Evolutionary conservation across 495 filamentous ascomycete species (phyloP).

Genomic region (Ramalina peruviana): DNA sequence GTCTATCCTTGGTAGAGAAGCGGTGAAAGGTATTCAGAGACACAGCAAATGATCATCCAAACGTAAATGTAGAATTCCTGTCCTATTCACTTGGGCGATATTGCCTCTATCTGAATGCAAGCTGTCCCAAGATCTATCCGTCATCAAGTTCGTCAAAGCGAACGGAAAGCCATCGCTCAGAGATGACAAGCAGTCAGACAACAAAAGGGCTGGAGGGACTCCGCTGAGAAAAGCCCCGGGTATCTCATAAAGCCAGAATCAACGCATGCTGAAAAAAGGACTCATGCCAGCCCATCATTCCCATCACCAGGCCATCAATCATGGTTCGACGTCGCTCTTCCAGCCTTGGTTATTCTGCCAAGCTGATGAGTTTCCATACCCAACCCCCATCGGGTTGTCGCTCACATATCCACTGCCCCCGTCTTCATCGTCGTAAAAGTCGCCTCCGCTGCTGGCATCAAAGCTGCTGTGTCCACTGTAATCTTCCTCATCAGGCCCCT

Average conservation of each 20-base stretch:
- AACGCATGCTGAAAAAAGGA: background rate
- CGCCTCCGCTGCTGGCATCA: conserved; percentile 65
- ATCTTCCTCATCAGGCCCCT: conserved; percentile 48
- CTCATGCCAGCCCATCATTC: background rate
- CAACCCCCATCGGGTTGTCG: conserved; percentile 16
- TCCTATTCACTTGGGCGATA: too few relatives aligned
- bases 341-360: conserved; percentile 6
- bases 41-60: too few relatives aligned
- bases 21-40: too few relatives aligned
- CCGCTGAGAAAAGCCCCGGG: background rate
- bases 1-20: too few relatives aligned
- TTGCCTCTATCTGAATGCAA: too few relatives aligned
- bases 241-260: background rate
- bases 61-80: too few relatives aligned
- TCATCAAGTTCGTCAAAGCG: too few relatives aligned
- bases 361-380: conserved; percentile 5
- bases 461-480: conserved; percentile 75
- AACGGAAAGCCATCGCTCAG: too few relatives aligned
- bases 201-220: too few relatives aligned
- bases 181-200: too few relatives aligned
- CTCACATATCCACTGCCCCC: conserved; percentile 20
- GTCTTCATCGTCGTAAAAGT: conserved; percentile 37
- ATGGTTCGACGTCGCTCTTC: conserved; percentile 4
- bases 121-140: too few relatives aligned
- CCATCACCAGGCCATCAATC: background rate